A percentile compares a stretch with the other conserved stretches of the same genome.
Conservation (phyloP, 2,329 filamentous ascomycete species). For the Ramichloridium luteum region DNA sequence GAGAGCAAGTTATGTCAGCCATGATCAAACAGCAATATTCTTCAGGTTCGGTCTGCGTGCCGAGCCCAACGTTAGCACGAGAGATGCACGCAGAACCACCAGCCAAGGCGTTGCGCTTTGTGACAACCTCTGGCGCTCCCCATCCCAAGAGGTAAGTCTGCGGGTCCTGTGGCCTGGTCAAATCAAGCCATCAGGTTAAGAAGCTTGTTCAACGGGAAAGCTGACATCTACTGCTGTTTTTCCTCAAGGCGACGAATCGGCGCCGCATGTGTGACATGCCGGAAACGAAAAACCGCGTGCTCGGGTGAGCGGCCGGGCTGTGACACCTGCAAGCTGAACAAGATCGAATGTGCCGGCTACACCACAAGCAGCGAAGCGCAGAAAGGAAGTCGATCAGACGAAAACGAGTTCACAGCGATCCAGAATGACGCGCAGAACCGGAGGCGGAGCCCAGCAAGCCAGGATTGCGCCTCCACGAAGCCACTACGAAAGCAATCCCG, state of each 20-base stretch:
- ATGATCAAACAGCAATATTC: no score
- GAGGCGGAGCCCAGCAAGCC: constrained; percentile 2
- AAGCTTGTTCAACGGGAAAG: no score
- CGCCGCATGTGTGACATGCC: constrained; percentile 47
- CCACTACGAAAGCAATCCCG: no score
- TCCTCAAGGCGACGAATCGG: constrained; percentile 54
- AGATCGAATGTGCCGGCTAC: constrained; percentile 37
- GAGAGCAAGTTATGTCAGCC: no score
- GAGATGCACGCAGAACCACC: no score
- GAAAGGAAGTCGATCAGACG: constrained; percentile 9
- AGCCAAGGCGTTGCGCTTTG: constrained; percentile 45
- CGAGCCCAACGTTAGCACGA: no score
- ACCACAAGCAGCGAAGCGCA: constrained; percentile 17
- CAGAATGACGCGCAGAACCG: no score
- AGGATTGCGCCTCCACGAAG: no score
- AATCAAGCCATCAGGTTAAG: neutral
- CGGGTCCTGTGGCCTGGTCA: neutral
- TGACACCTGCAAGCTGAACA: constrained; percentile 37
- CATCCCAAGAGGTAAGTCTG: constrained; percentile 48
- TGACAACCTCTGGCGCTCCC: constrained; percentile 70
- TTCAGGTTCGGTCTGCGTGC: no score
- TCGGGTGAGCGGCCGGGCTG: constrained; percentile 33
- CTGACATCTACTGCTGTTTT: neutral
- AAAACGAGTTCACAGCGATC: constrained; percentile 7
- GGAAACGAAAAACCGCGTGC: constrained; percentile 39